Conservation (phyloP, 2,329 filamentous ascomycete genomes). For the Pyricularia pennisetigena region DNA sequence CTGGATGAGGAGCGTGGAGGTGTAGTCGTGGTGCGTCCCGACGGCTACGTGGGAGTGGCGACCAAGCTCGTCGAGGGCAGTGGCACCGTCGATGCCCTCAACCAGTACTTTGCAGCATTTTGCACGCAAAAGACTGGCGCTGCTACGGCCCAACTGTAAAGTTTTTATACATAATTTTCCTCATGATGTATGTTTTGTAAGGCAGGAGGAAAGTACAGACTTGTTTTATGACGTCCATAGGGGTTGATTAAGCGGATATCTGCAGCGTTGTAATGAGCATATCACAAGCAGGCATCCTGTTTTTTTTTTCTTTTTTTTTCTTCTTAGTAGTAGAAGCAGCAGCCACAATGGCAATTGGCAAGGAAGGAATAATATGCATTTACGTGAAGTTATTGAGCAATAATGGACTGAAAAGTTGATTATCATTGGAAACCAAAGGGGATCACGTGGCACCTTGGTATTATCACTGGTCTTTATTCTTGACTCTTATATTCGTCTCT, state of each 20-base stretch:
- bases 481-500: not conserved
- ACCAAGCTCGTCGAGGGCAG: constrained; percentile 63
- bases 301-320: not conserved
- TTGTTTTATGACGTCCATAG: not conserved
- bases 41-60: constrained; percentile 77
- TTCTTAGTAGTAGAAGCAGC: not conserved
- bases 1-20: constrained; percentile 63
- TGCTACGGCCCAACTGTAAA: constrained; percentile 26
- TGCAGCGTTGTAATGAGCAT: not conserved
- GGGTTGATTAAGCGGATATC: not conserved
- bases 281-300: not conserved
- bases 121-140: constrained; percentile 48
- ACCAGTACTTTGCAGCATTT: constrained; percentile 73
- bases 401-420: not conserved
- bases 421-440: not conserved
- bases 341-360: not conserved
- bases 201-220: not conserved
- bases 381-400: not conserved
- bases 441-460: not conserved
- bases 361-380: not conserved
- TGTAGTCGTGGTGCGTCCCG: constrained; percentile 74
- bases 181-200: not conserved
- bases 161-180: not conserved
- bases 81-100: constrained; percentile 69
- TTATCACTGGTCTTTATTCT: not conserved